Evolutionary conservation across 2,329 filamentous ascomycete species (phyloP).

Genomic region (Colletotrichum liaoningense): DNA sequence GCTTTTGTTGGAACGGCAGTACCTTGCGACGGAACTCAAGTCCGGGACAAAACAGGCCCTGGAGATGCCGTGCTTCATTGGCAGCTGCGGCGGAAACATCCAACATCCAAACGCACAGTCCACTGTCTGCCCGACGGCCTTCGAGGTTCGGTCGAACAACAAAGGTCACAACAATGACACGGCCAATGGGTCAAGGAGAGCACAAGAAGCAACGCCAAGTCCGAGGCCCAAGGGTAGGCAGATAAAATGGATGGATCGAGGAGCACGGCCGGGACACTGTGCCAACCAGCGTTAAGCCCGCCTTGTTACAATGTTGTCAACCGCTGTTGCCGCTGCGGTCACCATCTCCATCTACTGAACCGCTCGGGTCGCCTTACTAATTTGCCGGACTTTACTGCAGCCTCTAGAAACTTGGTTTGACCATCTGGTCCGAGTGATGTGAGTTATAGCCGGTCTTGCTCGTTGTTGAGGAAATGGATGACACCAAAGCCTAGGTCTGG

Average conservation of each 20-base stretch:
- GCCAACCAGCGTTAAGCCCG: constrained; percentile 7
- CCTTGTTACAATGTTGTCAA: constrained; percentile 11
- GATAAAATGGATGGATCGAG: constrained; percentile 17
- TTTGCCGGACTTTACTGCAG: constrained; percentile 1
- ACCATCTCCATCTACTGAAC: constrained; percentile 1
- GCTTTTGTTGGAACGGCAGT: constrained; percentile 11
- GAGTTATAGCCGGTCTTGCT: neutral
- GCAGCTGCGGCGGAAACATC: neutral
- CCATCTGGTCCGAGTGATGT: constrained; percentile 3
- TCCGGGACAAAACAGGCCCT: neutral
- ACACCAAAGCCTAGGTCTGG: neutral
- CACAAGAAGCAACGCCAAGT: constrained; percentile 13
- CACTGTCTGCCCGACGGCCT: neutral
- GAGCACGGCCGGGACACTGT: constrained; percentile 31
- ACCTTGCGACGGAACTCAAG: constrained; percentile 14
- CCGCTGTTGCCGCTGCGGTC: constrained; percentile 23
- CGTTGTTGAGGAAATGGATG: constrained; percentile 9
- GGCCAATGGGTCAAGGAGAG: neutral
- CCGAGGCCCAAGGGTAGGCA: constrained; percentile 25
- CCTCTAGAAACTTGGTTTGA: constrained; percentile 2
- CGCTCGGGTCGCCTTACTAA: constrained; percentile 10
- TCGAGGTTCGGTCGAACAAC: constrained; percentile 14
- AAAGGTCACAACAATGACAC: constrained; percentile 26
- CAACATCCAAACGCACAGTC: neutral
- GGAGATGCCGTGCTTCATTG: neutral